Conservation (phyloP, 1,139 yeast species). For the Taphrina pruni region DNA sequence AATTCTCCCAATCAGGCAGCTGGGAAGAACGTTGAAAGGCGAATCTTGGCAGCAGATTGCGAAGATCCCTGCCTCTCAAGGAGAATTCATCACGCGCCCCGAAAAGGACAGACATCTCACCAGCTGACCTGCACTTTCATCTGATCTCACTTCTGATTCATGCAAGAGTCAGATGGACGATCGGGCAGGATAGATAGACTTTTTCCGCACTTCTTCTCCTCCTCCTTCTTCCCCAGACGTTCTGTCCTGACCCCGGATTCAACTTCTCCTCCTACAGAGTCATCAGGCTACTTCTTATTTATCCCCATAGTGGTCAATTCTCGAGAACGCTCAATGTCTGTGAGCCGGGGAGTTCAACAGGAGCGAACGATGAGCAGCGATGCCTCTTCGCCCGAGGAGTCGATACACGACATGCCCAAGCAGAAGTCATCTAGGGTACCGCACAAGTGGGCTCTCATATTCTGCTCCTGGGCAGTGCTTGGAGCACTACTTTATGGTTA, state of each 20-base stretch:
- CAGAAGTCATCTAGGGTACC: constrained; percentile 1
- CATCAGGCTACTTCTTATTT: too few species aligned
- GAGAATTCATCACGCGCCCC: too few species aligned
- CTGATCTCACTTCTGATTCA: neutral
- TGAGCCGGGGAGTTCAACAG: neutral
- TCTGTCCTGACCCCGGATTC: neutral
- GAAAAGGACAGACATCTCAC: too few species aligned
- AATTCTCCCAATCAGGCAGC: neutral
- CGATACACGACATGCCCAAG: constrained; percentile 1
- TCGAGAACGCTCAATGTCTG: neutral
- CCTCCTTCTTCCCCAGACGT: too few species aligned
- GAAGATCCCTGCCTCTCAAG: too few species aligned
- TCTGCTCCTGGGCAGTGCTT: constrained; percentile 57
- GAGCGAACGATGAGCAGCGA: neutral
- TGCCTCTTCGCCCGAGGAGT: neutral
- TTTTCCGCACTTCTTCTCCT: neutral
- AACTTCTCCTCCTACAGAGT: neutral
- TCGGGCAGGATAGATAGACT: neutral
- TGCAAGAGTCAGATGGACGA: too few species aligned
- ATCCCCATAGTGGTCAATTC: neutral
- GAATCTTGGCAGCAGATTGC: too few species aligned
- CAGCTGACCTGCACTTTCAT: too few species aligned
- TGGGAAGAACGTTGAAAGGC: too few species aligned
- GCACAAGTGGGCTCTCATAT: constrained; percentile 40
- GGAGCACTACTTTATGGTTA: constrained; percentile 67